These are phyloP conservation scores for Daldinia grandis DNA, from an alignment of 495 filamentous ascomycete genomes.

Conservation along the genomic window DNA sequence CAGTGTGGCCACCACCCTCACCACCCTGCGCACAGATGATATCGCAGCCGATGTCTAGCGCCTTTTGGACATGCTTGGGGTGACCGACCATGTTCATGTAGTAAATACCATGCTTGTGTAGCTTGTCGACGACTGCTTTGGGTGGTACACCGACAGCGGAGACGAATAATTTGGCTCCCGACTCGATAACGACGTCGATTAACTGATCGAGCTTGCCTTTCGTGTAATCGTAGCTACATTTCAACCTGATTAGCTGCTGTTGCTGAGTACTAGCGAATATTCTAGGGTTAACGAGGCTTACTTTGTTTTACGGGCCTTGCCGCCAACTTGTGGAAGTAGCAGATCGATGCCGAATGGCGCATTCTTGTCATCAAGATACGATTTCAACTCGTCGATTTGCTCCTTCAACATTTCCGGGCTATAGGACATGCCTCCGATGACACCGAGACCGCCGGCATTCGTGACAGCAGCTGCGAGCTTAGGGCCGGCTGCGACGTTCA, in stretches of 20 bases:
- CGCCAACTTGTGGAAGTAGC: slow-evolving; percentile 92
- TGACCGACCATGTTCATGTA: slow-evolving; percentile 99
- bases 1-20: slow-evolving; percentile 91
- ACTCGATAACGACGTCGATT: slow-evolving; percentile 90
- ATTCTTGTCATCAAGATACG: slow-evolving; percentile 88
- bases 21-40: slow-evolving; percentile 95
- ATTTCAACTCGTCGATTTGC: slow-evolving; percentile 94
- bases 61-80: slow-evolving; percentile 97
- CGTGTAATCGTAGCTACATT: slow-evolving; percentile 94
- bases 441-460: slow-evolving; percentile 95
- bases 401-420: slow-evolving; percentile 96
- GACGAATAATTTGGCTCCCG: slow-evolving; percentile 91
- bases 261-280: not conserved
- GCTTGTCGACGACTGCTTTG: slow-evolving; percentile 82
- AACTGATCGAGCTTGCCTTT: slow-evolving; percentile 96
- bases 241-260: slow-evolving; percentile 11
- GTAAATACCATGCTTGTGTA: slow-evolving; percentile 86
- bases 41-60: slow-evolving; percentile 85
- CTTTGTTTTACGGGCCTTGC: slow-evolving; percentile 94
- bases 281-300: slow-evolving; percentile 51
- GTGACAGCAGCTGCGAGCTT: slow-evolving; percentile 97
- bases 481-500: slow-evolving; percentile 98
- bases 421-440: slow-evolving; percentile 96
- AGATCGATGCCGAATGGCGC: slow-evolving; percentile 99
- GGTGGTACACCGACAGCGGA: slow-evolving; percentile 96